Conservation (phyloP, 2,329 filamentous ascomycete species). For the Raffaelea albimanens region DNA sequence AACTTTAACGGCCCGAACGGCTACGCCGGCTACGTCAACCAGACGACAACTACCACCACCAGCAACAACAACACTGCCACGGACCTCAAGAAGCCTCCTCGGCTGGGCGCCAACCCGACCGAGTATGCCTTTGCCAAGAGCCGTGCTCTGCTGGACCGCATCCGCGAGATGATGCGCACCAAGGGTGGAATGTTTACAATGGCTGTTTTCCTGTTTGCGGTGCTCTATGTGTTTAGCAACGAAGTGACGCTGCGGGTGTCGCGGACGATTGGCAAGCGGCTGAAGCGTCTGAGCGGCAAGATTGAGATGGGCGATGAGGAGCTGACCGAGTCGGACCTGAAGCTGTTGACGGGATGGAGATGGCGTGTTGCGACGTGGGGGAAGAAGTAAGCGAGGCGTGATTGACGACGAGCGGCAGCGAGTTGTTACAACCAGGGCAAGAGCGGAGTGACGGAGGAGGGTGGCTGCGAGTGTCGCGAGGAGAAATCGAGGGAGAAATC, state of each 20-base stretch:
- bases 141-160: constrained; percentile 38
- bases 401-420: too few relatives aligned
- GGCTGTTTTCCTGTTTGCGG: constrained; percentile 45
- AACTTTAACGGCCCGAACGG: too few relatives aligned
- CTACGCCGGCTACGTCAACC: too few relatives aligned
- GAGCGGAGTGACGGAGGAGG: too few relatives aligned
- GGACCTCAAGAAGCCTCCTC: too few relatives aligned
- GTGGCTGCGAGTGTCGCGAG: too few relatives aligned
- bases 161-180: constrained; percentile 34
- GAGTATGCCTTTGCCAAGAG: constrained; percentile 47
- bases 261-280: constrained; percentile 37
- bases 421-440: too few relatives aligned
- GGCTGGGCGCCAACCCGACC: constrained; percentile 45
- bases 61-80: not conserved
- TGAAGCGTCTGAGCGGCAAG: constrained; percentile 36
- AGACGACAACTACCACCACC: too few relatives aligned
- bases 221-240: constrained; percentile 49
- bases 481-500: too few relatives aligned
- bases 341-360: constrained; percentile 42
- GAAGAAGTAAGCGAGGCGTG: constrained; percentile 5
- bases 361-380: constrained; percentile 45
- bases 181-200: constrained; percentile 37
- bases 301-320: constrained; percentile 37
- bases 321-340: constrained; percentile 38
- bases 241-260: constrained; percentile 48